Conservation (phyloP, 2,329 filamentous ascomycete genomes). For the Sporothrix brasiliensis region DNA sequence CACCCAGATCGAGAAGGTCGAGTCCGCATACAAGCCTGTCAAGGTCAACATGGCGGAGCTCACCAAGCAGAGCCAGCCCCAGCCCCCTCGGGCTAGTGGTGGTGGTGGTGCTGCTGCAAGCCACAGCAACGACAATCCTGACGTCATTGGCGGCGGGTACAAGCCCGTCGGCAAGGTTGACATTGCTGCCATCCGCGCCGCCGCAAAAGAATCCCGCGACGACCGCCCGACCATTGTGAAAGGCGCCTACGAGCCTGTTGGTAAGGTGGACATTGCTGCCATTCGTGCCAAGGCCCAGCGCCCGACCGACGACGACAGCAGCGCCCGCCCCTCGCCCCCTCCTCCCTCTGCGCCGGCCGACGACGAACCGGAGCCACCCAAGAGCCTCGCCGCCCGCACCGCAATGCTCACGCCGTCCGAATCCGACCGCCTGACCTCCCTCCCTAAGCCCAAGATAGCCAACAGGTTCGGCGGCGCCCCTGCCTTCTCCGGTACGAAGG, state of each 20-base stretch:
- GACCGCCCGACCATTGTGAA: conserved; percentile 84
- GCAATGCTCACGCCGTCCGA: conserved; percentile 66
- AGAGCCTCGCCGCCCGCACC: conserved; percentile 73
- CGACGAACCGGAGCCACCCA: conserved; percentile 49
- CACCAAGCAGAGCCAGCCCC: conserved; percentile 67
- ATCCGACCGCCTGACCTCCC: conserved; percentile 77
- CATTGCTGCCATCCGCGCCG: conserved; percentile 83
- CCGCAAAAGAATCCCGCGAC: conserved; percentile 69
- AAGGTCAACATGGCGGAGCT: conserved; percentile 92
- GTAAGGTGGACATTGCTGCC: conserved; percentile 95
- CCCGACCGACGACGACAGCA: conserved; percentile 29
- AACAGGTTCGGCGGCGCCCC: conserved; percentile 78
- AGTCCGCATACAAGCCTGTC: conserved; percentile 89
- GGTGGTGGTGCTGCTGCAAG: conserved; percentile 44
- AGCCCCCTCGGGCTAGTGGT: conserved; percentile 59
- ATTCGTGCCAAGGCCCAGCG: conserved; percentile 62
- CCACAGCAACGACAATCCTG: conserved; percentile 53
- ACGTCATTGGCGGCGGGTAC: conserved; percentile 83
- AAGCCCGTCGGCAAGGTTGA: conserved; percentile 97
- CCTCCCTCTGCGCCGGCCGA: conserved; percentile 31
- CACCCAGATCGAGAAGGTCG: conserved; percentile 86
- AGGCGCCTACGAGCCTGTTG: conserved; percentile 90
- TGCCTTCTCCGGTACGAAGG: conserved; percentile 81
- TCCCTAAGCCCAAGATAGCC: conserved; percentile 93
- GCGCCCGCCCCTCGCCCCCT: conserved; percentile 17